Conservation (phyloP, 805 yeast species). For the Candida yuanshanica region DNA sequence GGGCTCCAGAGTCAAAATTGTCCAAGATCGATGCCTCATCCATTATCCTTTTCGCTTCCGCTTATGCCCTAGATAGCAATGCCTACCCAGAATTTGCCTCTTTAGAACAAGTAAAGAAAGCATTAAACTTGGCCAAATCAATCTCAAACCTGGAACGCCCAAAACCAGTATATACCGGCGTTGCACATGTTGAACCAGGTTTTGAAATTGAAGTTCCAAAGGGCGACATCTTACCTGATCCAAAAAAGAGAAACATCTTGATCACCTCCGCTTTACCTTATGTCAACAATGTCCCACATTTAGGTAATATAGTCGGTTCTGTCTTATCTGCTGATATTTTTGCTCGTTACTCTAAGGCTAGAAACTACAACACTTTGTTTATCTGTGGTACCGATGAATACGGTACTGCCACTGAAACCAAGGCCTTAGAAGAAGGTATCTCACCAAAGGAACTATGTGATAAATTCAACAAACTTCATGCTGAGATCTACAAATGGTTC, state of each 20-base stretch:
- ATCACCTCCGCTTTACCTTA: slow-evolving; percentile 97
- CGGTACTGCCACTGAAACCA: slow-evolving; percentile 99
- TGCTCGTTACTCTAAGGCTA: slow-evolving; percentile 81
- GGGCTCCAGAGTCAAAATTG: slow-evolving; percentile 15
- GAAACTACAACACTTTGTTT: slow-evolving; percentile 81
- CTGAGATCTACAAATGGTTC: slow-evolving; percentile 94
- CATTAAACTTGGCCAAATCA: slow-evolving; percentile 40
- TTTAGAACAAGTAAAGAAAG: slow-evolving; percentile 35
- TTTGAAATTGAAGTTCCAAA: slow-evolving; percentile 22
- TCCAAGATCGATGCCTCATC: slow-evolving; percentile 41
- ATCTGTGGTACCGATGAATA: slow-evolving; percentile 98
- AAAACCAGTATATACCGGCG: slow-evolving; percentile 39
- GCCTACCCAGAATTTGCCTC: slow-evolving; percentile 24
- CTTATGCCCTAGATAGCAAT: slow-evolving; percentile 38
- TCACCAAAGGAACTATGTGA: slow-evolving; percentile 87
- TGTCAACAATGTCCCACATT: slow-evolving; percentile 96
- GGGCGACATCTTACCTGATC: slow-evolving; percentile 49
- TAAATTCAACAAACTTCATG: slow-evolving; percentile 82
- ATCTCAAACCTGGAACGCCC: slow-evolving; percentile 39
- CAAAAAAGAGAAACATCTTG: slow-evolving; percentile 66
- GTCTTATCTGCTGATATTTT: slow-evolving; percentile 92
- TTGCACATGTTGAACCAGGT: slow-evolving; percentile 23
- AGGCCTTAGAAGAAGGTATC: slow-evolving; percentile 89
- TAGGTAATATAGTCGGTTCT: slow-evolving; percentile 95
- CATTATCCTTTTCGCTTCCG: slow-evolving; percentile 53